phyloP scores from a whole-genome alignment of 331 rosid species.

The Spiraea crenata region DNA sequence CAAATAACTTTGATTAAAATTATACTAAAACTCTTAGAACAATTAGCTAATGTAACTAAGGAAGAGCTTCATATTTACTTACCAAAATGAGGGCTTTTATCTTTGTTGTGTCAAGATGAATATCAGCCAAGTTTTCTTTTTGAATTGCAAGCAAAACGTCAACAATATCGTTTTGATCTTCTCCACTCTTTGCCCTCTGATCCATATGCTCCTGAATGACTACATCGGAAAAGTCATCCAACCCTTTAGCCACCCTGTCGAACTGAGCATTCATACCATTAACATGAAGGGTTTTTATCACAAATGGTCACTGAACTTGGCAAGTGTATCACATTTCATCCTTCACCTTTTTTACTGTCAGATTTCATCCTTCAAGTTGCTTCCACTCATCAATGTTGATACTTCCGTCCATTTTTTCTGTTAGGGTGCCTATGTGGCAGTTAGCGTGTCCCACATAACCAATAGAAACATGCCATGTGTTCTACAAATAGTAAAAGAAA shows the following conservation, averaged over 20 bases:
- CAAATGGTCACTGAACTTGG: too few species aligned
- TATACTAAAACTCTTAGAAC: neutral
- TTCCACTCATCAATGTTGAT: too few species aligned
- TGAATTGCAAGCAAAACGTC: constrained; percentile 3
- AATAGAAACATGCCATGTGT: too few species aligned
- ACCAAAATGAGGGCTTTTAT: constrained; percentile 18
- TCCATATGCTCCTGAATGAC: constrained; percentile 3
- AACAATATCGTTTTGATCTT: neutral
- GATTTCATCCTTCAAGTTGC: too few species aligned
- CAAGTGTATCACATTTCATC: too few species aligned
- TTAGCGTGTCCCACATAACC: too few species aligned
- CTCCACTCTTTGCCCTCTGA: neutral
- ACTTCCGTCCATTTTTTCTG: too few species aligned
- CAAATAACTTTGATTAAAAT: neutral
- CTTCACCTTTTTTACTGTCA: too few species aligned
- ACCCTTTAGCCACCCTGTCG: neutral
- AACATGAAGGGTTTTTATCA: too few species aligned
- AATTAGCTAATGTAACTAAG: neutral
- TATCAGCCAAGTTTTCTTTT: neutral
- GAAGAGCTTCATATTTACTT: neutral
- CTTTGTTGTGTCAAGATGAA: neutral
- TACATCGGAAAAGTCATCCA: constrained; percentile 14
- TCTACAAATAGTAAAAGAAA: too few species aligned
- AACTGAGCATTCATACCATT: constrained; percentile 15
- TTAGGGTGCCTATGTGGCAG: too few species aligned